Base-by-base conservation (phyloP, 2,329 filamentous ascomycete genomes). In the Phaeosphaeriaceae sp. region DNA sequence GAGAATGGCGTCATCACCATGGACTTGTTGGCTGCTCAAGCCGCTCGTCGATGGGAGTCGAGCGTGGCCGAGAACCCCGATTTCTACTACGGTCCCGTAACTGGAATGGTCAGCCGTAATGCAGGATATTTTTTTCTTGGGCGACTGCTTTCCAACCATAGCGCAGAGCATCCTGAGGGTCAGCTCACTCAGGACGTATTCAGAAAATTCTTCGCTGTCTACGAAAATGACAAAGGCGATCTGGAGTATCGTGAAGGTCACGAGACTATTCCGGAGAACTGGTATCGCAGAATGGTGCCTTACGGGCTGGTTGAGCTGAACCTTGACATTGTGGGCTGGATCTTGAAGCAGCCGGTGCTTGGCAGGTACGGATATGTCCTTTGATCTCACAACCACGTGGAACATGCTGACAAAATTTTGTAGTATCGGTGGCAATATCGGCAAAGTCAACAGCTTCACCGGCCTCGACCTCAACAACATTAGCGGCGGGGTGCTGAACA, bases 1-100 rank as follows among this genome's bases (percentile, higher is more conserved):
- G 54, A 62, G 10, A 55, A 64, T 10, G 63, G 65, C 11, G 54
- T 63, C 3, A 46, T 69, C 11, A 64, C 63, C 11, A 60, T 67
- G 56, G 64, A 69, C 19, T 17, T 60, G 1, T 40, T 69, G 9
- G 63, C 49, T 7, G 63, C 73, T 79, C 65, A 64, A 47, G 69
- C 70, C 42, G 68, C 67, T 17, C 63, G 76, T 15, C 80, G 84
- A 2, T 84, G 82, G 66, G 63, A 82, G 15, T 74, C 86, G 64
- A 82, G 79, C 43, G 79, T 85, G 10, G 70, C 74, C 23, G 81
- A 78, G 24, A 87, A 87, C 66, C 83, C 84, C 0, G 77, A 83
- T 49, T 86, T 85, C 69, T 87, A 84, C 73, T 85, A 83, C 52
- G 83, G 83, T 0, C 85, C 84, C 1, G 80, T 82, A 54, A 83